phyloP scores from a whole-genome alignment of 768 basidiomycete species.

The Podaxis mareebaensis region DNA sequence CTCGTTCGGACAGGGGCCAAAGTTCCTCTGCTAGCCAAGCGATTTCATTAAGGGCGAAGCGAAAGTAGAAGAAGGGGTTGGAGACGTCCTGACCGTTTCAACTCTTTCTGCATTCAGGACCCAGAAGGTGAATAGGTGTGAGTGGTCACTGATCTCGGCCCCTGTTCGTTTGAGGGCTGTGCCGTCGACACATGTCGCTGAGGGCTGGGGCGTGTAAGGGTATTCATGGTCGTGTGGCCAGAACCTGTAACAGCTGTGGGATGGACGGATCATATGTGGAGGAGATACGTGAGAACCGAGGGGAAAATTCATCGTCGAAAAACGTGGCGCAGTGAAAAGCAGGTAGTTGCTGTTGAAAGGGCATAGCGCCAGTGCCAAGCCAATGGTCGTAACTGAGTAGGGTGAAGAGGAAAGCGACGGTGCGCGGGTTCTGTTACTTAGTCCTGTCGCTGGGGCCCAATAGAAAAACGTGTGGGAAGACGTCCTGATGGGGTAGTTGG shows the following conservation, averaged over 20 bases:
- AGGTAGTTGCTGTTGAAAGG: neutral
- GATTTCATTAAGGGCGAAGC: neutral
- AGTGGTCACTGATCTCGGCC: neutral
- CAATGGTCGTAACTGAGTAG: neutral
- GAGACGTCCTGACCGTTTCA: neutral
- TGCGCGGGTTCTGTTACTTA: neutral
- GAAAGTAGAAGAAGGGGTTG: neutral
- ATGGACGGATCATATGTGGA: neutral
- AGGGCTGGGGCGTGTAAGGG: neutral
- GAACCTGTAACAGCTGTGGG: neutral
- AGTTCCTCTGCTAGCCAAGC: neutral
- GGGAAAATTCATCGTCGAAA: neutral
- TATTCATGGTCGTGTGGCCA: neutral
- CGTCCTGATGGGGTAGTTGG: neutral
- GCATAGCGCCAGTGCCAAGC: neutral
- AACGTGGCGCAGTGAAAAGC: neutral
- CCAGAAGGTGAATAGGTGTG: neutral
- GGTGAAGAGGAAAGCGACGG: neutral
- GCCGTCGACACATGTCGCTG: no score
- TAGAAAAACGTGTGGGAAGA: slow-evolving; percentile 11
- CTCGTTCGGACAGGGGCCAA: neutral
- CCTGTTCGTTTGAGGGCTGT: neutral
- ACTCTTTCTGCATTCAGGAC: neutral
- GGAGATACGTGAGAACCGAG: neutral
- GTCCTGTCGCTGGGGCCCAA: slow-evolving; percentile 3